Base-by-base conservation (phyloP, 2,329 filamentous ascomycete genomes). In the Colletotrichum horii region DNA sequence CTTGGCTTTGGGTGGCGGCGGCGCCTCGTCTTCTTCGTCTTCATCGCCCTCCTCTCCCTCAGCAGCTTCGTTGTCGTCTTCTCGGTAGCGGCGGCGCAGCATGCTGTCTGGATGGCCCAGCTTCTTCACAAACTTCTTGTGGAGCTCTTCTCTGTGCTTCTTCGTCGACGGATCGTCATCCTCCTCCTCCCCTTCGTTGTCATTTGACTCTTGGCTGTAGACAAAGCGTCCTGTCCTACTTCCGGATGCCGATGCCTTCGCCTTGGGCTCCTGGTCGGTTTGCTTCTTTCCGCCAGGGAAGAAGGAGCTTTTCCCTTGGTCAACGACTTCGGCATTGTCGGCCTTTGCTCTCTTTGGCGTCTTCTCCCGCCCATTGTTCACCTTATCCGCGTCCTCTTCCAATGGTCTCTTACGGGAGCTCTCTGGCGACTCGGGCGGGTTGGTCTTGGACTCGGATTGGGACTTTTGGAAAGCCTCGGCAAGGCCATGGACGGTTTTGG, bases 41-140 rank as follows among this genome's bases (percentile, higher is more conserved):
- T 88, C 93, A 9, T 89, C 92, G 11, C 84, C 91, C 6, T 89
- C 90, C 1, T 87, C 90, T 11, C 89, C 89, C 14, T 87, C 87
- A 77, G 88, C 87, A 2, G 87, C 84, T 58, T 93, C 92, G 38
- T 91, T 89, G 12, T 87, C 86, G 28, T 88, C 85, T 64, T 88
- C 83, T 77, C 88, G 88, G 78, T 92, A 91, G 16, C 90, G 88
- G 75, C 93, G 88, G 80, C 91, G 92, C 69, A 94, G 89, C 78
- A 98, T 88, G 81, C 95, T 96, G 81, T 98, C 96, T 1, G 96
- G 93, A 58, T 94, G 92, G 1, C 96, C 96, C 4, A 99, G 91
- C 83, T 96, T 98, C 88, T 94, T 95, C 36, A 98, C 94, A 81
- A 98, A 99, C 79, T 93, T 94, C 76, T 91, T 89, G 82, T 98